Base-by-base conservation (phyloP, 257 asterid species). In the Lycium barbarum region DNA sequence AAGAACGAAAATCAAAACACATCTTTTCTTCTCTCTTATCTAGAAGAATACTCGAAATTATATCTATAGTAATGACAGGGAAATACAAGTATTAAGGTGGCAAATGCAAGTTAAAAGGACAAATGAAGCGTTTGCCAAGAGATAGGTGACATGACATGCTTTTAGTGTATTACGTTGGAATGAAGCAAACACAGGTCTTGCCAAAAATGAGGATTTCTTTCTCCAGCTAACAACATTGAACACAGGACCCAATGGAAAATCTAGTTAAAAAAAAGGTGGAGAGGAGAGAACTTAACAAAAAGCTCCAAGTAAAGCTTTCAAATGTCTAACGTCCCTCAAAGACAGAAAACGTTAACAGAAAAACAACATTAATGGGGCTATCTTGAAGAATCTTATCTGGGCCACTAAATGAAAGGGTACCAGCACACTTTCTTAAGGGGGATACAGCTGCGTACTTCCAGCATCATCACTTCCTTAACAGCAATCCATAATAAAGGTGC, bases 21-120 rank as follows among this genome's bases (percentile, higher is more conserved):
- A 51, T 53, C 82, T 7, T 53, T 53, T 51, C 47, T 78, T 74
- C 81, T 74, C 81, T 43, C 81, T 53, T 76, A 14, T 5, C 53
- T 6, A 5, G 40, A 8, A n/a, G 17, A 43, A n/a, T 40, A 70
- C 33, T 70, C 38, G 3, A 12, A 62, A 43, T 65, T 14, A 12
- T 71, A 40, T 71, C 14, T 49, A 51, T 76, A 45, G 7, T 51
- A 51, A 26, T 8, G 26, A 26, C 82, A 53, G 26, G 65, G 22
- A 78, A 26, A 78, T 38, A 78, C 47, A 26, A 45, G 82, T 26
- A 26, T 51, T 51, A 53, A 22, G 63, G 63, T 26, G 13, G 47
- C 63, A 8, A 20, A 74, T 51, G 40, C 81, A 6, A 74, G 81
- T 74, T 49, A 74, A 74, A 74, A 22, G n/a, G 38, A 26, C 11